phyloP scores from a whole-genome alignment of 1,284 basidiomycete species.

The Ganoderma resinaceum region DNA sequence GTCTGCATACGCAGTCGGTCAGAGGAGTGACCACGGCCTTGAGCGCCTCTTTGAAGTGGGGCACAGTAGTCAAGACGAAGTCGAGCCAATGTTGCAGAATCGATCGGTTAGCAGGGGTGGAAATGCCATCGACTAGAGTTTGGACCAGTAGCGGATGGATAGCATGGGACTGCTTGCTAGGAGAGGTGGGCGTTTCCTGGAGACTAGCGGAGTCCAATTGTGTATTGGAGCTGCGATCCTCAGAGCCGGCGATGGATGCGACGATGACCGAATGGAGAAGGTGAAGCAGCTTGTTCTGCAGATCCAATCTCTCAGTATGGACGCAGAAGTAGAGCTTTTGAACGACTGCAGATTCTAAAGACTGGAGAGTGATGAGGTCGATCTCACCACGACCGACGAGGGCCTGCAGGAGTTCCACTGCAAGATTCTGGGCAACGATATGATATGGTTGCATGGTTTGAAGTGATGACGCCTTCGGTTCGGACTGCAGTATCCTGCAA shows the following conservation, averaged over 20 bases:
- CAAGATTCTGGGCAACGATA: conserved; percentile 71
- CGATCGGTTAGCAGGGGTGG: conserved; percentile 71
- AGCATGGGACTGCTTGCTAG: conserved; percentile 46
- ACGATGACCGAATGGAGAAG: conserved; percentile 88
- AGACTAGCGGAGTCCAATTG: conserved; percentile 26
- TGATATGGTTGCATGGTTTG: conserved; percentile 68
- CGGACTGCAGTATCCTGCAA: conserved; percentile 76
- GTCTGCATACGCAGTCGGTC: conserved; percentile 82
- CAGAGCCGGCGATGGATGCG: conserved; percentile 45
- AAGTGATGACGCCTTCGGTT: conserved; percentile 59
- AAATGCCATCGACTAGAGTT: conserved; percentile 84
- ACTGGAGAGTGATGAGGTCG: conserved; percentile 61
- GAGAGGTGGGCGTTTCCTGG: conserved; percentile 26
- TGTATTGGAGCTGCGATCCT: conserved; percentile 15
- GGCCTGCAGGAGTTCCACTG: conserved; percentile 84
- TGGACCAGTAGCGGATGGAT: conserved; percentile 78
- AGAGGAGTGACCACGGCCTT: conserved; percentile 78
- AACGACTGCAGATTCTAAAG: conserved; percentile 76
- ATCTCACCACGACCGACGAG: conserved; percentile 84
- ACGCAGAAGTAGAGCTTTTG: conserved; percentile 80
- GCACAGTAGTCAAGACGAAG: conserved; percentile 91
- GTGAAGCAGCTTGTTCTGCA: conserved; percentile 94
- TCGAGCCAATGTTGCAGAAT: conserved; percentile 96
- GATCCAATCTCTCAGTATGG: conserved; percentile 73
- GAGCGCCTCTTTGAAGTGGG: conserved; percentile 79